A percentile compares a stretch with the other conserved stretches of the same genome.
Conservation (phyloP, 2,329 filamentous ascomycete genomes). For the Chrysosporium queenslandicum region DNA sequence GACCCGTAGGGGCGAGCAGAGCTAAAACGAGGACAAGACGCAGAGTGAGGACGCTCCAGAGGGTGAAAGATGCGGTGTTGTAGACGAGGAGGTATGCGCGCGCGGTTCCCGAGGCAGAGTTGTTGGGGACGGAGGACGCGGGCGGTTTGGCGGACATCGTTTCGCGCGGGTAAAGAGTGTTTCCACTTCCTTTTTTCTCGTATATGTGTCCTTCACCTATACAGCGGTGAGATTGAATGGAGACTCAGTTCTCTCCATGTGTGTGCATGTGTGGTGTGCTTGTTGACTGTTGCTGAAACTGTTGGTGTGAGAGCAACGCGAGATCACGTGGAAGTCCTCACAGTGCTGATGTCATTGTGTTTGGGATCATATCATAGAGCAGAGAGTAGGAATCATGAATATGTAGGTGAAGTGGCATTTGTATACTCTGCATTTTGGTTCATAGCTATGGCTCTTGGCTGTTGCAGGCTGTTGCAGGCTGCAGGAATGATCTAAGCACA, state of each 20-base stretch:
- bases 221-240: no score
- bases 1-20: constrained; percentile 35
- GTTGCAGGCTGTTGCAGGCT: no score
- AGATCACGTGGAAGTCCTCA: neutral
- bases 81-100: constrained; percentile 66
- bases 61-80: constrained; percentile 64
- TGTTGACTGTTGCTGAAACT: neutral
- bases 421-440: no score
- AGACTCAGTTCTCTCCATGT: no score
- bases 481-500: no score
- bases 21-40: constrained; percentile 51
- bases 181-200: neutral
- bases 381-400: no score
- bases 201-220: no score
- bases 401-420: no score
- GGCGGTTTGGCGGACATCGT: constrained; percentile 4
- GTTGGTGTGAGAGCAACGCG: neutral
- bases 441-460: no score
- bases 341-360: neutral
- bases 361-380: no score
- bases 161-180: no score
- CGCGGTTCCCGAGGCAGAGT: neutral
- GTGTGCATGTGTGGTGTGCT: neutral
- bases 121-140: neutral
- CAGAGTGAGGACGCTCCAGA: constrained; percentile 69